Percentiles rank a stretch among this genome's conserved stretches.
Conservation (phyloP, 768 basidiomycete genomes). For the Boletus rubescentipes region DNA sequence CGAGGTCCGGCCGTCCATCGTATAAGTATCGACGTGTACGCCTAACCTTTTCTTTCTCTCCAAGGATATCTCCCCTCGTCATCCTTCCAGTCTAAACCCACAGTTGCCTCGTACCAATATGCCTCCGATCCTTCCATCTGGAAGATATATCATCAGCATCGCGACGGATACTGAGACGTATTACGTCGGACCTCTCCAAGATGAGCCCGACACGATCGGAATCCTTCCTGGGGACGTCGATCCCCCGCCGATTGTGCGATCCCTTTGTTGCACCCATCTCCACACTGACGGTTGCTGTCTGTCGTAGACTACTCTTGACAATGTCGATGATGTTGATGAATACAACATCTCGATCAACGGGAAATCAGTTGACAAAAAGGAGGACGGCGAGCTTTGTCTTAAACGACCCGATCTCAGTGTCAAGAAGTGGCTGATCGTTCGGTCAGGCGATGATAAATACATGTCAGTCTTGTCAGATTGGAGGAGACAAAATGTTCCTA, state of each 20-base stretch:
- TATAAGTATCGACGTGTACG: not conserved
- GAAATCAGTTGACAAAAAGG: not conserved
- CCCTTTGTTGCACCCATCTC: not conserved
- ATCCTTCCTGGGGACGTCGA: not conserved
- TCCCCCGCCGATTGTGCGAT: not conserved
- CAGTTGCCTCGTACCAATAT: not conserved
- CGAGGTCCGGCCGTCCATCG: not conserved
- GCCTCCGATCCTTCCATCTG: not conserved
- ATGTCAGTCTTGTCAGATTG: not conserved
- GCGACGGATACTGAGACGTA: not conserved
- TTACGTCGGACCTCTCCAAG: not conserved
- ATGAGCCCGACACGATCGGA: not conserved
- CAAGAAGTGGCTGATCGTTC: not conserved
- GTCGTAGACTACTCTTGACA: not conserved
- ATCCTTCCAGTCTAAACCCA: not conserved
- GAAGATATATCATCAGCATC: not conserved
- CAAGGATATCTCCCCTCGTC: not conserved
- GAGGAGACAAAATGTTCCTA: not conserved
- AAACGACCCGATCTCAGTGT: accelerated
- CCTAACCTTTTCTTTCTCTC: not conserved
- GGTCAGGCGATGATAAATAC: not conserved
- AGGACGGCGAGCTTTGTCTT: not conserved
- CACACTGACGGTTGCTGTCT: not conserved
- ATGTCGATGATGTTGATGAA: not conserved
- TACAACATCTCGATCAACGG: not conserved